Evolutionary conservation across 2,329 filamentous ascomycete species (phyloP), one percentile per base, ranked within the genome.

Genomic region (Colletotrichum caudatum): DNA sequence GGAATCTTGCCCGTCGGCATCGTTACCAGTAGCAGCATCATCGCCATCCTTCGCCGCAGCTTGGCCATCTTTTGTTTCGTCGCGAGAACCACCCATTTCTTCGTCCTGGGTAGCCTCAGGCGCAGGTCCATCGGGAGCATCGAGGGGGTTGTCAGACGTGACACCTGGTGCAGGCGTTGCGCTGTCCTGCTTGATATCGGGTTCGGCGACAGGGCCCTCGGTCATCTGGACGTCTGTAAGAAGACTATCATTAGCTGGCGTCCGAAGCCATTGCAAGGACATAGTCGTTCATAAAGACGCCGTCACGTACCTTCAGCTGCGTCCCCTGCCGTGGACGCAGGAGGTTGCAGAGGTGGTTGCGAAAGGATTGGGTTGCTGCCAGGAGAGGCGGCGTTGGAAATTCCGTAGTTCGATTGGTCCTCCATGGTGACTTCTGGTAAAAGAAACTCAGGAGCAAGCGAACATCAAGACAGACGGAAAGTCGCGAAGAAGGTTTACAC

Each of bases 31-130:
- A 48, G 82, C 79, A 39, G 82, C 80, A 18, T 83, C 84, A 46
- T 86, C 86, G n/a, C 82, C 82, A 18, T 82, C 81, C 51, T 80
- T 82, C 72, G 78, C 80, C 71, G 78, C 80, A 29, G 82, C 82
- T 64, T 84, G 81, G 46, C 78, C 79, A 51, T 83, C 82, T 68
- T 86, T 86, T 16, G 82, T 77, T 11, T 84, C 83, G 57, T 85
- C 83, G 56, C 84, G 84, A 71, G 84, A 89, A 75, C 93, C 93
- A 70, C 88, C 91, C 93, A 95, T 95, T 76, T 95, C 93, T 78
- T 94, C 92, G 78, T 96, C 93, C 75, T 92, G 91, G 65, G 86
- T 87, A 73, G 88, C 88, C 76, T 93, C 89, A 61, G 87, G 85
- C 72, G 87, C 87, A 46, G 90, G 90, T 60, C 87, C 91, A 72